phyloP scores from a whole-genome alignment of 306 rosid genomes.

The Rosa lucieae region DNA sequence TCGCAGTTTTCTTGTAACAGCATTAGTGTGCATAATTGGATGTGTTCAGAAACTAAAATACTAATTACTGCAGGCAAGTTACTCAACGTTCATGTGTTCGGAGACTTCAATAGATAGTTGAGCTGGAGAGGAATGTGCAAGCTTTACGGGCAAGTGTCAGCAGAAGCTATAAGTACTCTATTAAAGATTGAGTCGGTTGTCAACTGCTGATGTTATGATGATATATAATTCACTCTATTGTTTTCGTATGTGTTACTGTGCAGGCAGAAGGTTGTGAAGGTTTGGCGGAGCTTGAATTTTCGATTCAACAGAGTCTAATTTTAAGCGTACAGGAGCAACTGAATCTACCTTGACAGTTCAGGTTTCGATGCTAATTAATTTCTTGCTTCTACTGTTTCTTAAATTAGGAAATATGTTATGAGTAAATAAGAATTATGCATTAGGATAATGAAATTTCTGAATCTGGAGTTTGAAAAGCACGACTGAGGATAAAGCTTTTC shows the following conservation, averaged over 20 bases:
- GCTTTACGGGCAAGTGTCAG: background rate
- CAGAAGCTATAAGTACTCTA: background rate
- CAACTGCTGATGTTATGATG: background rate
- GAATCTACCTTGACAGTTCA: background rate
- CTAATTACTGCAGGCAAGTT: background rate
- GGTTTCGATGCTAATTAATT: background rate
- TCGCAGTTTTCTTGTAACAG: too few relatives aligned
- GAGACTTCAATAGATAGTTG: background rate
- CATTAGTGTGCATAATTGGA: background rate
- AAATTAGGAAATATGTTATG: background rate
- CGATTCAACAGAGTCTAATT: background rate
- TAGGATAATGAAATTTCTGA: background rate
- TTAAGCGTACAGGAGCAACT: background rate
- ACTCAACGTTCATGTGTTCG: background rate
- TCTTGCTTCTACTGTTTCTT: background rate
- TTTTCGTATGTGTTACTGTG: background rate
- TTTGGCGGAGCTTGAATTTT: background rate
- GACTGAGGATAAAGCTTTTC: background rate
- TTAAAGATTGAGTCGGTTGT: background rate
- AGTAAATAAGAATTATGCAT: background rate
- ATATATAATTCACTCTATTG: background rate
- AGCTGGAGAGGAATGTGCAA: background rate
- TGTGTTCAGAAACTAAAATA: too few relatives aligned
- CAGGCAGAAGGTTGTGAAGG: background rate
- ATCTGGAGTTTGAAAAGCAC: background rate